These are phyloP conservation scores for Globisporangium solare DNA, from an alignment of 352 stramenopile species.

Conservation along the genomic window DNA sequence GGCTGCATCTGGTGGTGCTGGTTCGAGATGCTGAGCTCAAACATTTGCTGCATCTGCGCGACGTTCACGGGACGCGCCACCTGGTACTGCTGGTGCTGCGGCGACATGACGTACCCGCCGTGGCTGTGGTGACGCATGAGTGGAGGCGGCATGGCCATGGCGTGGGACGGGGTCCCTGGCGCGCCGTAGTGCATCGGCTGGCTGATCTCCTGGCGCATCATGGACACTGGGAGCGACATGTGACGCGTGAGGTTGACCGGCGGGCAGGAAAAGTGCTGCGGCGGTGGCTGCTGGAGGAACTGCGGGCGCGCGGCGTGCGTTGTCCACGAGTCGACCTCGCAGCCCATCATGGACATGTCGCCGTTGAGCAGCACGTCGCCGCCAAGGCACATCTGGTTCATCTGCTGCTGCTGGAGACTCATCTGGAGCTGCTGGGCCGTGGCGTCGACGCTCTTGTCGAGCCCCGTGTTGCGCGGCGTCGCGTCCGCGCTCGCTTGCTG, in stretches of 20 bases:
- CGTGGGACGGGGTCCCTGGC: conserved; percentile 18
- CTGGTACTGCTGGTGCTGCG: conserved; percentile 25
- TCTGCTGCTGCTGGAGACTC: conserved; percentile 12
- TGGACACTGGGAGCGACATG: conserved; percentile 52
- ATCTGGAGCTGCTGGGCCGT: conserved; percentile 7
- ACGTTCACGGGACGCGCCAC: conserved; percentile 41
- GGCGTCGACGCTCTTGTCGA: conserved; percentile 10
- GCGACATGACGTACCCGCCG: conserved; percentile 41
- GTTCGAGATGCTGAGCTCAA: conserved; percentile 58
- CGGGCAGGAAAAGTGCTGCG: conserved; percentile 34
- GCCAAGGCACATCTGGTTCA: conserved; percentile 18
- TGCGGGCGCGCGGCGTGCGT: conserved; percentile 26
- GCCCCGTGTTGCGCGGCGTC: conserved; percentile 13
- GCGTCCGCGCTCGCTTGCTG: conserved; percentile 18
- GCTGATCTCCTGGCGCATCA: conserved; percentile 32
- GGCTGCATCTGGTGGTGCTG: conserved; percentile 36
- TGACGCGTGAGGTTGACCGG: conserved; percentile 64
- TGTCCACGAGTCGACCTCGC: conserved; percentile 55
- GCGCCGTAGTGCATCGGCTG: conserved; percentile 23
- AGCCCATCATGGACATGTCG: conserved; percentile 63
- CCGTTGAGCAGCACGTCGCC: conserved; percentile 58
- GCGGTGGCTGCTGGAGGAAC: conserved; percentile 16
- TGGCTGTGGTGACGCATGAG: conserved; percentile 66
- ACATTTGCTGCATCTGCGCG: conserved; percentile 47
- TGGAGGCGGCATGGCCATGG: conserved; percentile 38